Percentiles rank a stretch among this genome's conserved stretches.
phyloP scores from a whole-genome alignment of 306 rosid genomes.

The Leucaena leucocephala region DNA sequence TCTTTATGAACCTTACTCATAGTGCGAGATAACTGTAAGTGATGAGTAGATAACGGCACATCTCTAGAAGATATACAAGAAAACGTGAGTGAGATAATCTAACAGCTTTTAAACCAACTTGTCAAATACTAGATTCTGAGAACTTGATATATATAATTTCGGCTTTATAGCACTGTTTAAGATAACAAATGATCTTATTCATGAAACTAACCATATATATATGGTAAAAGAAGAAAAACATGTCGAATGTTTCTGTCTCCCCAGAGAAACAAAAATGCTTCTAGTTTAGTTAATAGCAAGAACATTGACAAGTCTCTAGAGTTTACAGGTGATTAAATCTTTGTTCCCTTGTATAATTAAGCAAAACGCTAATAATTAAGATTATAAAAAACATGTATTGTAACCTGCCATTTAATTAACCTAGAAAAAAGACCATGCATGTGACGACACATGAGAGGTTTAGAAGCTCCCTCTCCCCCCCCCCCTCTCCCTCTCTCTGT shows the following conservation, averaged over 20 bases:
- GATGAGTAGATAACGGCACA: background rate
- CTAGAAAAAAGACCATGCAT: slow-evolving; percentile 41
- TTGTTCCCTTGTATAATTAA: background rate
- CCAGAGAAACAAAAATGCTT: background rate
- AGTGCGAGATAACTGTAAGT: slow-evolving; percentile 1
- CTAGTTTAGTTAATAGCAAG: background rate
- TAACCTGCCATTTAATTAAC: slow-evolving; percentile 37
- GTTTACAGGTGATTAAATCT: background rate
- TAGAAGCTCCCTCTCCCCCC: too few relatives aligned
- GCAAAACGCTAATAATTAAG: slow-evolving; percentile 22
- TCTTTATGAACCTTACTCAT: background rate
- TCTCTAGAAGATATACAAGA: too few relatives aligned
- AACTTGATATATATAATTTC: background rate
- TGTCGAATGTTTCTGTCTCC: background rate
- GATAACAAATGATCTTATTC: background rate
- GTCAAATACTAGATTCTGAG: background rate
- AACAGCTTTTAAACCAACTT: background rate
- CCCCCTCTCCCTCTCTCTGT: too few relatives aligned
- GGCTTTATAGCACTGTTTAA: background rate
- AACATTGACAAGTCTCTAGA: background rate
- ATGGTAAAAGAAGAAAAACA: background rate
- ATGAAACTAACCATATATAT: background rate
- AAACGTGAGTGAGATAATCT: background rate
- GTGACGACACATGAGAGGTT: too few relatives aligned
- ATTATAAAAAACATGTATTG: slow-evolving; percentile 28